Percentiles rank a stretch among this genome's conserved stretches.
Conservation (phyloP, 345 rosid genomes). For the Salix dunnii region DNA sequence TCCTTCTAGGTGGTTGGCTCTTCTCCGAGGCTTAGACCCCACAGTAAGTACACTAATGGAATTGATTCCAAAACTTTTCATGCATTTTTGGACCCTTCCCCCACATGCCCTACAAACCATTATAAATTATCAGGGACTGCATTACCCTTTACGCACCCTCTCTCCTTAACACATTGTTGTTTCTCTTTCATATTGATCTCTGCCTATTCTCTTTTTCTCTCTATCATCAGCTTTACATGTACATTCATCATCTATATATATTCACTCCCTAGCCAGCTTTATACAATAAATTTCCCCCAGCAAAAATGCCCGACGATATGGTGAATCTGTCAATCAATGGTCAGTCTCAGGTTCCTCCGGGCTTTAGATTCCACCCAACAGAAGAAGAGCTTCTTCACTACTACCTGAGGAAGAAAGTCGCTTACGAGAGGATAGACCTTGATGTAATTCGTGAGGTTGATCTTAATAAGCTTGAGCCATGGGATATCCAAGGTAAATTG, state of each 20-base stretch:
- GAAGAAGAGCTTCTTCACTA: conserved; percentile 97
- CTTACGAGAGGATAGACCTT: conserved; percentile 78
- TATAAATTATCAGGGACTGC: conserved; percentile 67
- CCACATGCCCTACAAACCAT: conserved; percentile 47
- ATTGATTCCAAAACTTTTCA: conserved; percentile 43
- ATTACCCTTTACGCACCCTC: conserved; percentile 51
- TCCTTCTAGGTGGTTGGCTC: conserved; percentile 48
- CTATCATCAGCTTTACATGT: not conserved
- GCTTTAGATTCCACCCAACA: conserved; percentile 95
- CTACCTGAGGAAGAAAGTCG: conserved; percentile 86
- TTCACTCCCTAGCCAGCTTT: not conserved
- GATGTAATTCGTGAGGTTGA: conserved; percentile 97
- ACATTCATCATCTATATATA: not conserved
- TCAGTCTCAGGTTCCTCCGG: conserved; percentile 93
- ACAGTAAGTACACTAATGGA: conserved; percentile 42
- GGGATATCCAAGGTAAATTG: conserved; percentile 90
- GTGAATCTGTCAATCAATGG: conserved; percentile 84
- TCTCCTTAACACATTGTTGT: conserved; percentile 1
- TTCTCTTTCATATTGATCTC: not conserved
- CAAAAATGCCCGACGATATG: conserved; percentile 41
- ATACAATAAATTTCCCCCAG: not conserved
- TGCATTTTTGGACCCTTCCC: conserved; percentile 37
- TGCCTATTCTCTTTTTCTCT: not conserved
- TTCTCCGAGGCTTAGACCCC: conserved; percentile 38
- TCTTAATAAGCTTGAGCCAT: conserved; percentile 98